These are phyloP conservation scores for Aquanectria penicillioides DNA, from an alignment of 2,329 filamentous ascomycete genomes.

Conservation along the genomic window DNA sequence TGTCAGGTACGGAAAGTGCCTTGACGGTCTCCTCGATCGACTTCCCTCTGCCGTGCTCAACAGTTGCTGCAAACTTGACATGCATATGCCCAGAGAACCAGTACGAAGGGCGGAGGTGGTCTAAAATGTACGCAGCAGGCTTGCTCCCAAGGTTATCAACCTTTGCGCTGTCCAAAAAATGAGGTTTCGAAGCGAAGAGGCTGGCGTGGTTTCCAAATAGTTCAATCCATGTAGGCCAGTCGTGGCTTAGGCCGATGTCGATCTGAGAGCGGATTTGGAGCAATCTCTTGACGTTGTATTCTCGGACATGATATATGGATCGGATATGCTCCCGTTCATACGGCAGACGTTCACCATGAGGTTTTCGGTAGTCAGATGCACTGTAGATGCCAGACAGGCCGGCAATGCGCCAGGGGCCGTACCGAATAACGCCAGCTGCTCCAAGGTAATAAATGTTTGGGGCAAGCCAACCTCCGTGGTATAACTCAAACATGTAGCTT, in stretches of 20 bases:
- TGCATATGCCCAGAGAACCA: slow-evolving; percentile 97
- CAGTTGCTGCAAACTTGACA: slow-evolving; percentile 80
- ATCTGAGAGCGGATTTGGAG: slow-evolving; percentile 83
- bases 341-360: slow-evolving; percentile 85
- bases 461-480: slow-evolving; percentile 95
- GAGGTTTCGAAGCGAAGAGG: slow-evolving; percentile 77
- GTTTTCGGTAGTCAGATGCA: slow-evolving; percentile 81
- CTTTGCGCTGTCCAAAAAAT: slow-evolving; percentile 79
- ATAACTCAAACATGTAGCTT: slow-evolving; percentile 88
- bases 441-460: slow-evolving; percentile 97
- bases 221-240: slow-evolving; percentile 90
- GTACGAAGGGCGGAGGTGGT: slow-evolving; percentile 79
- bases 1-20: background rate
- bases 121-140: slow-evolving; percentile 81
- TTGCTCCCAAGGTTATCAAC: slow-evolving; percentile 81
- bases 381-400: slow-evolving; percentile 95
- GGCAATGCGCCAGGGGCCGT: slow-evolving; percentile 86
- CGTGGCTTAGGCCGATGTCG: slow-evolving; percentile 90
- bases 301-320: slow-evolving; percentile 89
- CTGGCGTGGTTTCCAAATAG: slow-evolving; percentile 73
- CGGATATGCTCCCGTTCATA: slow-evolving; percentile 80
- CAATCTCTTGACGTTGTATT: slow-evolving; percentile 87
- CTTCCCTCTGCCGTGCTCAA: slow-evolving; percentile 56
- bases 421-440: slow-evolving; percentile 85
- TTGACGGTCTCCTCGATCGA: background rate